Evolutionary conservation across 2,329 filamentous ascomycete genomes (phyloP), one percentile per base, ranked within the genome.

Genomic region (Geosmithia morbida): DNA sequence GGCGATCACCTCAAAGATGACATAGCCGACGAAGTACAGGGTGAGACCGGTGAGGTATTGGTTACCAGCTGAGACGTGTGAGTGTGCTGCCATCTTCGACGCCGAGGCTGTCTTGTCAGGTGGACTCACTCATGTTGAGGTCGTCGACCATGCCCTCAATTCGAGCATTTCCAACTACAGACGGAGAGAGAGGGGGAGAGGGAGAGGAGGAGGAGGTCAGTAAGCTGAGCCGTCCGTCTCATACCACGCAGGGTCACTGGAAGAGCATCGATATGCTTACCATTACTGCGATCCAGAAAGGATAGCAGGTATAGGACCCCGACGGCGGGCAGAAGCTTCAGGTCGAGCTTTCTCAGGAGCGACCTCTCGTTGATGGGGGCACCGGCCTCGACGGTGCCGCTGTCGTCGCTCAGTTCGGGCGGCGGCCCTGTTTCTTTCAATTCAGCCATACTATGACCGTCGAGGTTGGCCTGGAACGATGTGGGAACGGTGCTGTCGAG

Each of bases 11-110:
- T 79, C 75, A 41, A 78, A 78, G 11, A 77, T 54, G 1, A 77
- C 73, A 49, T 78, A 79, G 42, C 72, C 73, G 41, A 78, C 63
- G 55, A 85, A 85, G 58, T 83, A 85, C 0, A 85, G 58, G 0
- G 80, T 84, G 41, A 85, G 56, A 1, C 78, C 77, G 0, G 75
- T 80, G 1, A 84, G 65, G 49, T 85, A 85, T 53, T 83, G 69
- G 43, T 81, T 74, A 1, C 74, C 77, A 22, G 71, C 71, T 72
- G 41, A 65, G 54, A 6, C 62, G 61, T 48, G 47, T 19, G 18
- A n/a, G 18, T 33, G 13, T 7, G n/a, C 5, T 16, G 18, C 19
- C n/a, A 19, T 44, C 19, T 13, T 13, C 10, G 26, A 13, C 16
- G 2, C 6, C 2, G 2, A 16, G 17, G 11, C 20, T 11, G 16